phyloP scores from a whole-genome alignment of 1,139 yeast genomes.

The Hansenula lynferdii region DNA sequence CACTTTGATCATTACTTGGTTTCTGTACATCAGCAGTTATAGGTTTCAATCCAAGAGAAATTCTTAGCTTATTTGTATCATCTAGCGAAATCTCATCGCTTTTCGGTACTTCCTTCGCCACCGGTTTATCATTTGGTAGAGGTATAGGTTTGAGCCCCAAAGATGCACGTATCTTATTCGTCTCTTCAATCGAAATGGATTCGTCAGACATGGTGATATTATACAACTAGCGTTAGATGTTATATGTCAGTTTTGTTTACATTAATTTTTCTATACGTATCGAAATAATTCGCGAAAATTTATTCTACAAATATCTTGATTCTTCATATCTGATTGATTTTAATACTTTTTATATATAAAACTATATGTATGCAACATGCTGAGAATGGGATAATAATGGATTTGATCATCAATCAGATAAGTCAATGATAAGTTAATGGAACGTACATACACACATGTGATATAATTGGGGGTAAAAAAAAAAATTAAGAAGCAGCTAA shows the following conservation, averaged over 20 bases:
- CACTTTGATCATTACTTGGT: constrained; percentile 19
- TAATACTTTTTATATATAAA: no score
- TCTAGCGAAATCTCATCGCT: constrained; percentile 26
- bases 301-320: background rate
- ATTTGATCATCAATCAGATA: no score
- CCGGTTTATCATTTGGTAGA: constrained; percentile 3
- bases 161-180: constrained; percentile 43
- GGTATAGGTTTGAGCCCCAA: constrained; percentile 46
- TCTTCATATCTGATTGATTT: background rate
- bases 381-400: background rate
- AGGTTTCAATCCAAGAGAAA: constrained; percentile 33
- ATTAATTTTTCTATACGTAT: background rate
- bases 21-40: no score
- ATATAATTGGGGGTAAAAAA: no score
- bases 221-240: no score
- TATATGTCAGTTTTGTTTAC: no score
- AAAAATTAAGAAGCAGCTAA: background rate
- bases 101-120: background rate
- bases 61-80: constrained; percentile 33
- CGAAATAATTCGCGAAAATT: background rate
- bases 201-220: constrained; percentile 18
- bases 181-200: constrained; percentile 44
- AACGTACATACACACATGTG: background rate
- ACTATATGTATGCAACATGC: constrained; percentile 1
- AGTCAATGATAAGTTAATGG: background rate